Evolutionary conservation across 192 early-diverging fungal genomes (phyloP), one percentile per base, ranked within the genome.

Genomic region (Umbelopsis sp.): DNA sequence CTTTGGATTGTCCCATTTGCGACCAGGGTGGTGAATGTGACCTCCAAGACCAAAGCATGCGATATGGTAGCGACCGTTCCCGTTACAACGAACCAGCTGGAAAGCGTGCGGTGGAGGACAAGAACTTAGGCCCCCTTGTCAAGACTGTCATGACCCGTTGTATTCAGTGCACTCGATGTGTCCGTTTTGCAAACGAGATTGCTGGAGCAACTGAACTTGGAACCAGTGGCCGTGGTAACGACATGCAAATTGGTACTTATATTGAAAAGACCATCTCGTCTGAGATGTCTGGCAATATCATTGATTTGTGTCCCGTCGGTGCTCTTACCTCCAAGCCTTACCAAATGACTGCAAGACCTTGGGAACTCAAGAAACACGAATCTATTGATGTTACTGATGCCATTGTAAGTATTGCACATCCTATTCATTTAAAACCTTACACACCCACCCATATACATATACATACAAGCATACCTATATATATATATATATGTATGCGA

Each of bases 21-120:
- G 97, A 99, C 80, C 97, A 99, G 80, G 97, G 97, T 82, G 97
- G 96, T 54, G 97, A 99, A 83, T 99, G 97, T 78, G 97, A 99
- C 83, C 84, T 99, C 65, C 97, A 99, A 84, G 97, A 99, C 83
- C 97, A 99, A 86, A 91, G 90, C 38, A 91, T 99, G 77, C 91
- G 97, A 74, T 99, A 95, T 78, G 97, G 97, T 59, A 86, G 88
- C 21, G 97, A 99, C 78, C 92, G 97, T 71, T 92, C 93, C 41
- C 91, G 97, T 71, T 95, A 95, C 80, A 43, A 81, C 45, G 95
- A 97, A 83, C 76, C 88, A 45, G 83, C 78, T 34, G 94, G 91
- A 62, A 99, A 99, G 85, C 94, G 97, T 74, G 95, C 97, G 17
- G 93, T 94, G 7, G 97, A 97, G 82, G 95, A 99, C 86, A 99